A percentile compares a stretch with the other conserved stretches of the same genome.
These are phyloP conservation scores for Candida hispaniensis DNA, from an alignment of 805 yeast genomes.

Conservation along the genomic window DNA sequence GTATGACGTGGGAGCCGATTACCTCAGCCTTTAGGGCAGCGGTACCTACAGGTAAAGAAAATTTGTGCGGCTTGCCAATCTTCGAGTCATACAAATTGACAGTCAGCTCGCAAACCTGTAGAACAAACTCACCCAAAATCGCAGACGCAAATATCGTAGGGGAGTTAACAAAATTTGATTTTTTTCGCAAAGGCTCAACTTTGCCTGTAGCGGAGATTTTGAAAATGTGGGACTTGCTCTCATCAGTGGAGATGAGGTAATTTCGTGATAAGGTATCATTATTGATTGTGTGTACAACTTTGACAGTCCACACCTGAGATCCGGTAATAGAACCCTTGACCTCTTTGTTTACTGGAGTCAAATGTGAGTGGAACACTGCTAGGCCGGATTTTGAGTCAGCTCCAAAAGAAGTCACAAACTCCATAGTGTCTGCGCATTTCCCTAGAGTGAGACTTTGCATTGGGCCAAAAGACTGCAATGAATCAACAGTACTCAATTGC, in stretches of 20 bases:
- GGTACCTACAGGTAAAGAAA: slow-evolving; percentile 8
- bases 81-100: slow-evolving; percentile 18
- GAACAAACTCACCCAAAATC: slow-evolving; percentile 1
- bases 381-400: slow-evolving; percentile 44
- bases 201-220: slow-evolving; percentile 5
- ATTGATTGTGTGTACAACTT: too few species aligned
- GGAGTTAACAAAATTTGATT: slow-evolving; percentile 9
- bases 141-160: slow-evolving; percentile 10
- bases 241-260: slow-evolving; percentile 6
- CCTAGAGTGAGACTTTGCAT: slow-evolving; percentile 59
- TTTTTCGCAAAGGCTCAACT: slow-evolving; percentile 9
- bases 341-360: too few species aligned
- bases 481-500: slow-evolving; percentile 40
- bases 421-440: slow-evolving; percentile 49
- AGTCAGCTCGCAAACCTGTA: slow-evolving; percentile 15
- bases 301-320: too few species aligned
- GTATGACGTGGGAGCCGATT: slow-evolving; percentile 1
- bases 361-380: slow-evolving; percentile 49
- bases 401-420: slow-evolving; percentile 64
- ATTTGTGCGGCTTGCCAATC: slow-evolving; percentile 18
- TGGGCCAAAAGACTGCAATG: slow-evolving; percentile 60
- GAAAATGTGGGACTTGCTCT: slow-evolving; percentile 3
- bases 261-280: slow-evolving; percentile 10
- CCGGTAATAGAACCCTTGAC: too few species aligned
- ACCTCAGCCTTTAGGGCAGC: slow-evolving; percentile 12